A percentile compares a stretch with the other conserved stretches of the same genome.
Conservation (phyloP, 1,284 basidiomycete species). For the Stygiomarasmius scandens region DNA sequence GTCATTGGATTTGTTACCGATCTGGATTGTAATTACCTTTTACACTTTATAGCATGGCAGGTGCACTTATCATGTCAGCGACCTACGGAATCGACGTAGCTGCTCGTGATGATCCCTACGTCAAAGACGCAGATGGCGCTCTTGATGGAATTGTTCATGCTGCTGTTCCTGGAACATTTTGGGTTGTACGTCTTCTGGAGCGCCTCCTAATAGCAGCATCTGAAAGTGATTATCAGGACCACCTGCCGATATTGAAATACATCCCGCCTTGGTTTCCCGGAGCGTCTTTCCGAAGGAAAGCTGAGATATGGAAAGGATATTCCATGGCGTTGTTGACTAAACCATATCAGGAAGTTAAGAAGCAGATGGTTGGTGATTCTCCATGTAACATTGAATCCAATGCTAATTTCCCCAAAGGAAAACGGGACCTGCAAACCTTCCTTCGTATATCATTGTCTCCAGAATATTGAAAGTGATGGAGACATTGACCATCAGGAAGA, state of each 20-base stretch:
- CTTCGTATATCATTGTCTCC: conserved; percentile 1
- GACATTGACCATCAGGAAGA: conserved; percentile 1
- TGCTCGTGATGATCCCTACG: background rate
- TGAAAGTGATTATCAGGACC: conserved; percentile 10
- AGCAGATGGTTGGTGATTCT: background rate
- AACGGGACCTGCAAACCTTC: background rate
- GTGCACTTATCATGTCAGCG: conserved; percentile 1
- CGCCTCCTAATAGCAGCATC: too few relatives aligned
- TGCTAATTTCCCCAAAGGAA: too few relatives aligned
- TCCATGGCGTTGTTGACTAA: background rate
- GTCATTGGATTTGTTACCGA: too few relatives aligned
- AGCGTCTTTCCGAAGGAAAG: conserved; percentile 5
- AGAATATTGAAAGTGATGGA: background rate
- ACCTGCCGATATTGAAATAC: conserved; percentile 26
- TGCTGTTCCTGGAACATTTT: background rate
- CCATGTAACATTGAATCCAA: too few relatives aligned
- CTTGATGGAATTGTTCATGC: background rate
- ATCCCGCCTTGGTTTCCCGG: conserved; percentile 15
- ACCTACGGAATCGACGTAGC: conserved; percentile 1
- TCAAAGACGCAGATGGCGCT: background rate
- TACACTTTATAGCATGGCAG: conserved; percentile 6
- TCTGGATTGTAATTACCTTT: too few relatives aligned
- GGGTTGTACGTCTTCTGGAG: background rate
- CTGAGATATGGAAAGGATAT: background rate
- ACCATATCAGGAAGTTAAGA: background rate